A percentile compares a stretch with the other conserved stretches of the same genome.
Evolutionary conservation across 768 basidiomycete genomes (phyloP).

Genomic region (Leccinellum rugosiceps): DNA sequence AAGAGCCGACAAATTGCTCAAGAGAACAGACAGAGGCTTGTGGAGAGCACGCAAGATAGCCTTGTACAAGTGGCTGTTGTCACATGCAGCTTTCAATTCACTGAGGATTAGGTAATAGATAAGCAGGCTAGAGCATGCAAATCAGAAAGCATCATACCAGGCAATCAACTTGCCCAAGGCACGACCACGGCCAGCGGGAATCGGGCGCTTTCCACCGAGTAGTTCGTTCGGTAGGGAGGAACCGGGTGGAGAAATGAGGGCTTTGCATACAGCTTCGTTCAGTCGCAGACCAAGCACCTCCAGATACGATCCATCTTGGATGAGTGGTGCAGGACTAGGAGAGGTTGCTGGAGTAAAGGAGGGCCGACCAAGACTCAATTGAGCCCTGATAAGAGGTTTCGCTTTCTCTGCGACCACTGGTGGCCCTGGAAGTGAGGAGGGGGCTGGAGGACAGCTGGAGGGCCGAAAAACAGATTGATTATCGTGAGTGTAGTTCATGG

Average conservation of each 20-base stretch:
- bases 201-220: slow-evolving; percentile 63
- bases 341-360: slow-evolving; percentile 36
- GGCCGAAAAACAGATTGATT: slow-evolving; percentile 65
- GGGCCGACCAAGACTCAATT: slow-evolving; percentile 58
- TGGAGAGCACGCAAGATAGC: slow-evolving; percentile 74
- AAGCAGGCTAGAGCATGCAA: slow-evolving; percentile 12
- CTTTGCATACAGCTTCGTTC: slow-evolving; percentile 78
- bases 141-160: slow-evolving; percentile 47
- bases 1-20: slow-evolving; percentile 65
- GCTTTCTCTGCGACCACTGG: slow-evolving; percentile 40
- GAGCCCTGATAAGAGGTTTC: slow-evolving; percentile 55
- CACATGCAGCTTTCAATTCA: slow-evolving; percentile 63
- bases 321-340: slow-evolving; percentile 40
- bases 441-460: slow-evolving; percentile 60
- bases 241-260: slow-evolving; percentile 62
- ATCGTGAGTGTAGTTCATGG: slow-evolving; percentile 66
- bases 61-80: slow-evolving; percentile 61
- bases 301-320: slow-evolving; percentile 79
- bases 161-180: slow-evolving; percentile 66
- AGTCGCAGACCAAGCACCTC: slow-evolving; percentile 73
- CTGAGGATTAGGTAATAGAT: slow-evolving; percentile 41
- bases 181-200: slow-evolving; percentile 71
- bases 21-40: slow-evolving; percentile 70
- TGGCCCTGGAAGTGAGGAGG: slow-evolving; percentile 40
- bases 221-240: slow-evolving; percentile 49